Evolutionary conservation across 2,329 filamentous ascomycete genomes (phyloP).

Genomic region (Pseudogymnoascus sp.): DNA sequence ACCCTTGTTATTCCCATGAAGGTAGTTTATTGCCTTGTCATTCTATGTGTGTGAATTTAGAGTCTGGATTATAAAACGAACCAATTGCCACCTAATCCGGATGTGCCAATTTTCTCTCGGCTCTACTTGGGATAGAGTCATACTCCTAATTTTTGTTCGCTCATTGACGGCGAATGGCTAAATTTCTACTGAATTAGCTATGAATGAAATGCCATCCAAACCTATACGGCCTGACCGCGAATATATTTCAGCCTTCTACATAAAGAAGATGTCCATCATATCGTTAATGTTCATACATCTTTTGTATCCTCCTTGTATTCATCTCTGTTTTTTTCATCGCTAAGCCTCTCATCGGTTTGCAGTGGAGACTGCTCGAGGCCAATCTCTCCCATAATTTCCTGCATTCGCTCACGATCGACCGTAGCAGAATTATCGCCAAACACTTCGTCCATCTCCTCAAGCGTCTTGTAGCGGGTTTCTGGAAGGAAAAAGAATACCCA

Average conservation of each 20-base stretch:
- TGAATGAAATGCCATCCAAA: no score
- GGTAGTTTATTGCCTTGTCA: background rate
- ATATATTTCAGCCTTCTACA: background rate
- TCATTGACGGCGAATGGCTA: no score
- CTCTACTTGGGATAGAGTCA: no score
- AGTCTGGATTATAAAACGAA: background rate
- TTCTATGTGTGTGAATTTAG: background rate
- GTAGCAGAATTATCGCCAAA: constrained; percentile 21
- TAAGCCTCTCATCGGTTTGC: background rate
- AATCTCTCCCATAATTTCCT: background rate
- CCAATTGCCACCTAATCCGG: no score
- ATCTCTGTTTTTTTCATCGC: background rate
- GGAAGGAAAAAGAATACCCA: constrained; percentile 38
- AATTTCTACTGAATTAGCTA: no score
- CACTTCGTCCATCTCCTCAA: constrained; percentile 36
- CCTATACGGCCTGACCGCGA: background rate
- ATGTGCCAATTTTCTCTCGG: no score
- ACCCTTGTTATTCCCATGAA: background rate
- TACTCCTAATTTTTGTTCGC: no score
- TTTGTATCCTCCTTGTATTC: background rate
- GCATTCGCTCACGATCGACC: background rate
- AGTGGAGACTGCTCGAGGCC: background rate
- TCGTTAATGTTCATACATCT: background rate
- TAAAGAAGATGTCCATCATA: background rate
- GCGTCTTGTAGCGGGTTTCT: constrained; percentile 37